A percentile compares a stretch with the other conserved stretches of the same genome.
Conservation (phyloP, 2,329 filamentous ascomycete genomes). For the Apiospora malaysiana region DNA sequence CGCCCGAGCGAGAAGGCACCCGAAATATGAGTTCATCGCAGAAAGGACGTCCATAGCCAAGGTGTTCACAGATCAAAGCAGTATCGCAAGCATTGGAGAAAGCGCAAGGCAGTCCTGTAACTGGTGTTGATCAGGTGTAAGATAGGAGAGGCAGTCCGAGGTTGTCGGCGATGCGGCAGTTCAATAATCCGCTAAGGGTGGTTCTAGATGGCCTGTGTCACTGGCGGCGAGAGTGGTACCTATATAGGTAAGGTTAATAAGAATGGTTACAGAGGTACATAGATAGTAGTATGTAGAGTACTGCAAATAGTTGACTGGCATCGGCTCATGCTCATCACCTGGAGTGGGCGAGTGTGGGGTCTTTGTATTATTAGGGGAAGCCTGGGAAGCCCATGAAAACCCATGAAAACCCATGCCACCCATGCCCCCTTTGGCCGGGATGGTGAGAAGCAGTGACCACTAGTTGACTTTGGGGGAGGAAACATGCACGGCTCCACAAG, state of each 20-base stretch:
- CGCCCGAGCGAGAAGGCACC: no score
- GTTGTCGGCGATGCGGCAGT: background rate
- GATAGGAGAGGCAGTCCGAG: background rate
- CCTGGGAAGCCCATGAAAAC: no score
- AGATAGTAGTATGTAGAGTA: no score
- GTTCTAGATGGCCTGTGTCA: background rate
- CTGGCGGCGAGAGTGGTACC: background rate
- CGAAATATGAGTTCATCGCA: no score
- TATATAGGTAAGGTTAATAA: no score
- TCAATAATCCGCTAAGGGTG: conserved; percentile 2
- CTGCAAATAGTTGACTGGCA: no score
- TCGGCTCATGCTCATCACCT: conserved; percentile 16
- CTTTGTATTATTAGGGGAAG: conserved; percentile 15
- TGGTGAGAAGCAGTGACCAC: conserved; percentile 3
- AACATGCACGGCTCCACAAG: conserved; percentile 5
- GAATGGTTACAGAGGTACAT: no score
- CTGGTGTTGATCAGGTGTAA: background rate
- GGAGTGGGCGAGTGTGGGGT: conserved; percentile 11
- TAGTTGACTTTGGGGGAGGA: conserved; percentile 13
- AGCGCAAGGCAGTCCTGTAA: no score
- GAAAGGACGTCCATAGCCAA: no score
- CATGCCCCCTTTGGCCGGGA: conserved; percentile 5
- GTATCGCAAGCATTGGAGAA: no score
- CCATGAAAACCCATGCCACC: background rate
- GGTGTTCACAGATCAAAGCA: no score